Evolutionary conservation across 257 asterid genomes (phyloP), one percentile per base, ranked within the genome.

Genomic region (Fraxinus excelsior): DNA sequence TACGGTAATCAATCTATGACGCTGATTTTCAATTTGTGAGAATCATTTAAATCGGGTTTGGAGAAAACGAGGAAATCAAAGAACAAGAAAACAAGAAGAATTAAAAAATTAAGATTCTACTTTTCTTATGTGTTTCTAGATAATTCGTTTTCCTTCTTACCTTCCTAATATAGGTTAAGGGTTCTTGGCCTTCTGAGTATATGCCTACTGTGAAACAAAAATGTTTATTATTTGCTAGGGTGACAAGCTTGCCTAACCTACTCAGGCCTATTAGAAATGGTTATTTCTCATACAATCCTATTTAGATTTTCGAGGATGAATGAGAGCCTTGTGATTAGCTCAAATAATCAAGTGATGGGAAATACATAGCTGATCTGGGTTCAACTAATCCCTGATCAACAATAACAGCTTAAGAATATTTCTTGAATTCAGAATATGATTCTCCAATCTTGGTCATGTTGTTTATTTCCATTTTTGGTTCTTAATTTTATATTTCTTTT

Each of bases 161-260:
- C 18, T 42, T 12, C 5, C 51, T 42, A 11, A 1, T 42, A 42
- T 42, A 42, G 51, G 51, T 14, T 18, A 40, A 44, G 13, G n/a
- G 29, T 62, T 80, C 64, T 8, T 49, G 71, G 35, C 29, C 72
- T 18, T 18, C 62, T 53, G 72, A 25, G 31, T 72, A 25, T 72
- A 40, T 16, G 58, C 66, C 29, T 58, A 7, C 14, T 51, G 14
- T 4, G 23, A 28, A 28, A 28, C 21, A 51, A 4, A 19, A 19
- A 18, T 51, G 62, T 19, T 16, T 51, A 14, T 16, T 51, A 4
- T 4, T 51, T 19, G 23, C 62, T 51, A 19, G n/a, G 62, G 9
- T 0, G 62, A 18, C 23, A 18, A 18, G 62, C 62, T 51, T 51
- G 62, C 62, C 62, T 51, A 51, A 51, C 23, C 23, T 51, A 51